A percentile compares a stretch with the other conserved stretches of the same genome.
phyloP scores from a whole-genome alignment of 331 rosid species.

The Saraca asoca region DNA sequence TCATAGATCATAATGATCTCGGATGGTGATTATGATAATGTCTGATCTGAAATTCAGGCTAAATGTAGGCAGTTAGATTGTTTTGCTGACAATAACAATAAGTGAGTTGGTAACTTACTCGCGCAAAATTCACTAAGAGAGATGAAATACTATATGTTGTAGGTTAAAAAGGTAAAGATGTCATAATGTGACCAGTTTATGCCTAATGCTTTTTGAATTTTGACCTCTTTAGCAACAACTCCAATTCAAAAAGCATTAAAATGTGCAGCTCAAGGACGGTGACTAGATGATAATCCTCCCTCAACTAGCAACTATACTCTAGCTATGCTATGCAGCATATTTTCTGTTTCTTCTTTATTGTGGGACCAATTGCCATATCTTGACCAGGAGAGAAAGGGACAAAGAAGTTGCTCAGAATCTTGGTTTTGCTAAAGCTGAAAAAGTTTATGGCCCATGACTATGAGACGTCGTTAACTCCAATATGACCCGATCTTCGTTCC shows the following conservation, averaged over 20 bases:
- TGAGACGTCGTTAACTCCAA: not conserved
- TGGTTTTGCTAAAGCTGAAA: slow-evolving; percentile 15
- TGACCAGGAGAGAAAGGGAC: not conserved
- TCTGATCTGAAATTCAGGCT: slow-evolving; percentile 1
- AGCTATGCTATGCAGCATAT: not conserved
- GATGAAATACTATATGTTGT: not conserved
- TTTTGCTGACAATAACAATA: not conserved
- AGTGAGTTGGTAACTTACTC: not conserved
- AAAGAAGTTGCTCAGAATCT: not conserved
- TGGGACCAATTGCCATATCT: slow-evolving; percentile 27
- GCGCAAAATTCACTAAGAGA: not conserved
- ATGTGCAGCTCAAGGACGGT: not conserved
- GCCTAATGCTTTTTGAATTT: not conserved
- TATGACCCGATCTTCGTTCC: not conserved
- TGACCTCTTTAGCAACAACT: not conserved
- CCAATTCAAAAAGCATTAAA: slow-evolving; percentile 1
- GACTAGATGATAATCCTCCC: not conserved
- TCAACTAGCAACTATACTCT: not conserved
- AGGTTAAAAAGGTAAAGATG: not conserved
- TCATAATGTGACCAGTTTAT: not conserved
- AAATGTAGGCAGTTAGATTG: not conserved
- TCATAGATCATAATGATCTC: slow-evolving; percentile 22
- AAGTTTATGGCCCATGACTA: not conserved
- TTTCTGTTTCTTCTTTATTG: not conserved
- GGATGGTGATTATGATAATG: not conserved